phyloP scores from a whole-genome alignment of 1,139 yeast genomes.

The Saccharomyces hybrid region DNA sequence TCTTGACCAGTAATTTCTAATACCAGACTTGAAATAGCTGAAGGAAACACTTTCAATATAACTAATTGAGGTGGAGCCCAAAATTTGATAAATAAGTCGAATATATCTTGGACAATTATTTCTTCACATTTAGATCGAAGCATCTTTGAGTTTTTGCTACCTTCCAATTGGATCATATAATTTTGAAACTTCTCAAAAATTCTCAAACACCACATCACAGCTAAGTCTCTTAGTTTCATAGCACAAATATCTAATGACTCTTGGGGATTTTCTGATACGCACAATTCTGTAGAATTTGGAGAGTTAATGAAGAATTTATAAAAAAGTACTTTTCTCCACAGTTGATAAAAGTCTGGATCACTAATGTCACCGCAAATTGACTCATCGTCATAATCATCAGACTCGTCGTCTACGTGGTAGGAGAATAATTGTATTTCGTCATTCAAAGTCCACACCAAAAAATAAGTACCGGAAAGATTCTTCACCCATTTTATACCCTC shows the following conservation, averaged over 20 bases:
- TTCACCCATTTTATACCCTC: constrained; percentile 22
- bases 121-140: constrained; percentile 13
- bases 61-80: constrained; percentile 53
- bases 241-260: constrained; percentile 22
- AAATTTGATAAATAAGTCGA: constrained; percentile 40
- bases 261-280: constrained; percentile 18
- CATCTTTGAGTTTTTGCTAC: constrained; percentile 3
- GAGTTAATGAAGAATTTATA: constrained; percentile 22
- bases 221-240: constrained; percentile 28
- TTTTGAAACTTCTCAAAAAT: constrained; percentile 18
- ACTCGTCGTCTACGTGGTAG: constrained; percentile 21
- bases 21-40: constrained; percentile 24
- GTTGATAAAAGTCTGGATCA: constrained; percentile 16
- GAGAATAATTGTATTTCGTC: constrained; percentile 18
- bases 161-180: constrained; percentile 6
- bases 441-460: constrained; percentile 20
- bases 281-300: constrained; percentile 13
- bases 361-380: constrained; percentile 17
- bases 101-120: constrained; percentile 17
- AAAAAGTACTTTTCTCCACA: constrained; percentile 25
- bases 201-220: constrained; percentile 25
- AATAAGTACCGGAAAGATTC: constrained; percentile 12
- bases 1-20: constrained; percentile 15
- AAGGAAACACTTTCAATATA: constrained; percentile 39
- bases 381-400: constrained; percentile 14